phyloP scores from a whole-genome alignment of 2,329 filamentous ascomycete species.

The Aspergillus spinulosporus region DNA sequence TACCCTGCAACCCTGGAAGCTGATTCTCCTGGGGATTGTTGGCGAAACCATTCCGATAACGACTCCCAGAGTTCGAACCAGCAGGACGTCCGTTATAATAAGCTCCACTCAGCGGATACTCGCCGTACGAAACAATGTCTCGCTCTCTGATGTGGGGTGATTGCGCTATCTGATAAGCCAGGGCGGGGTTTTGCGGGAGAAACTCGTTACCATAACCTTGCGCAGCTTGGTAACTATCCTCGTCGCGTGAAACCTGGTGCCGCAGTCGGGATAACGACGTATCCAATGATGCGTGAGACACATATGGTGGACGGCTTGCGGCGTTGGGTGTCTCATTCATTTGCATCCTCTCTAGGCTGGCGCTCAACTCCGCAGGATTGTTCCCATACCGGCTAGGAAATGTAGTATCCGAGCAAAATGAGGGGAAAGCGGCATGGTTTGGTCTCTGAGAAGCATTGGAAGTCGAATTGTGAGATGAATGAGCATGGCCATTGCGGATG shows the following conservation, averaged over 20 bases:
- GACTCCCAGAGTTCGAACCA: constrained; percentile 39
- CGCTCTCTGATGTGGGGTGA: constrained; percentile 45
- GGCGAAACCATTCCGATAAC: constrained; percentile 47
- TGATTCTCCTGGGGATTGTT: constrained; percentile 47
- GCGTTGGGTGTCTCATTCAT: constrained; percentile 36
- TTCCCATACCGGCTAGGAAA: constrained; percentile 33
- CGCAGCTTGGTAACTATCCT: constrained; percentile 31
- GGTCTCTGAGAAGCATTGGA: constrained; percentile 37
- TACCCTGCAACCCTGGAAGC: constrained; percentile 50
- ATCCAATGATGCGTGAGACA: constrained; percentile 47
- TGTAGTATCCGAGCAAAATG: constrained; percentile 43
- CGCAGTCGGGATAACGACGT: constrained; percentile 48
- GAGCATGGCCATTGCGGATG: constrained; percentile 31
- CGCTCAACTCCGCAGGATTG: constrained; percentile 33
- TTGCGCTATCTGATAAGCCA: constrained; percentile 39
- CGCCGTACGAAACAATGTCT: constrained; percentile 48
- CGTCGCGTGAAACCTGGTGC: constrained; percentile 34
- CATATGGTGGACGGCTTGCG: constrained; percentile 31
- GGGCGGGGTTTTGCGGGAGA: constrained; percentile 32
- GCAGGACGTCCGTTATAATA: constrained; percentile 51
- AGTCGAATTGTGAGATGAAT: constrained; percentile 38
- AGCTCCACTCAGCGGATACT: constrained; percentile 47
- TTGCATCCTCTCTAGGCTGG: constrained; percentile 38
- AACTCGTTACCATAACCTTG: constrained; percentile 30
- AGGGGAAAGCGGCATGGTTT: constrained; percentile 40